These are phyloP conservation scores for Cornus suecica DNA, from an alignment of 148 eudicot species.

Conservation along the genomic window DNA sequence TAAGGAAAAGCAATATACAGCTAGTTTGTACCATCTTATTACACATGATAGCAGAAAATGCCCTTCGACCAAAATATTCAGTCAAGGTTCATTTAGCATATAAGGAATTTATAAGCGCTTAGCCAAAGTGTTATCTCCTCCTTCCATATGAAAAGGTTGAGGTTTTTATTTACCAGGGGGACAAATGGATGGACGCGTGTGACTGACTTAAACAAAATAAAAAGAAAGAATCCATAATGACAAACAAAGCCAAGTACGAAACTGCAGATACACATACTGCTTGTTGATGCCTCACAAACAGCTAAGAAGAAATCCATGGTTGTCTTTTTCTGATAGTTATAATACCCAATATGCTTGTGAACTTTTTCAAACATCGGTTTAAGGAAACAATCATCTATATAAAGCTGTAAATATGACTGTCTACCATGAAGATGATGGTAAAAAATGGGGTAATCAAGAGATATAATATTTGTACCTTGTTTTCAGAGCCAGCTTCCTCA, in stretches of 20 bases:
- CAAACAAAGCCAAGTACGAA: background rate
- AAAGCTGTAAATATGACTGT: background rate
- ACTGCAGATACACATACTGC: background rate
- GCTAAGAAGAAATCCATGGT: no score
- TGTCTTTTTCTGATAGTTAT: no score
- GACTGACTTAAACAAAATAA: no score
- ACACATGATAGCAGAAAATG: background rate
- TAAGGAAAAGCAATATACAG: no score
- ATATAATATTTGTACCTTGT: slow-evolving; percentile 50
- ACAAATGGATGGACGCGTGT: no score
- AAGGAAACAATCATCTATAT: background rate
- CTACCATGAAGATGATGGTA: background rate
- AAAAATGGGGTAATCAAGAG: background rate
- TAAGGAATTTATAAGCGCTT: no score
- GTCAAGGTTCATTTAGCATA: background rate
- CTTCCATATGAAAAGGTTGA: no score
- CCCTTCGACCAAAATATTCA: background rate
- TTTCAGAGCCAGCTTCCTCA: slow-evolving; percentile 91
- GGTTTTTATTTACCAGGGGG: no score
- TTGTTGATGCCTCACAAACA: background rate
- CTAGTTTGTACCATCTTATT: no score
- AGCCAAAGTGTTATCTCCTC: no score
- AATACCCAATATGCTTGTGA: no score
- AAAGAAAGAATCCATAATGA: background rate
- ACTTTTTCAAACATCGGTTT: background rate